These are phyloP conservation scores for Entomortierella lignicola DNA, from an alignment of 192 early-diverging fungal genomes.

Conservation along the genomic window DNA sequence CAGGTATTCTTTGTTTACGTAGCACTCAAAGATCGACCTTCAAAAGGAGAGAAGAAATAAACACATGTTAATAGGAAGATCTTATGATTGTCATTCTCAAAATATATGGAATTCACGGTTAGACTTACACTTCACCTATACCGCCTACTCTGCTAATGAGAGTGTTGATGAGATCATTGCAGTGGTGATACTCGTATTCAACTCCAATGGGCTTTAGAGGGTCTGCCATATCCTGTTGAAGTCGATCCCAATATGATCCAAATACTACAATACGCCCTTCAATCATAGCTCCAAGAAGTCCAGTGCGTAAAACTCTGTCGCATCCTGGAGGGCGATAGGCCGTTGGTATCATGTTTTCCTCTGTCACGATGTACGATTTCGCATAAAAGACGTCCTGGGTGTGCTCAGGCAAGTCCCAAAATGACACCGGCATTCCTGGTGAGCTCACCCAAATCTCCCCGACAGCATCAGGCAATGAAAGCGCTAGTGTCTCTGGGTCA, in stretches of 20 bases:
- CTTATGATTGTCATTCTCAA: too few relatives aligned
- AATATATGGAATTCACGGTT: not conserved
- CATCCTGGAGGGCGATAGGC: constrained; percentile 46
- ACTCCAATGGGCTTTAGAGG: constrained; percentile 32
- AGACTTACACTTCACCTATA: constrained; percentile 55
- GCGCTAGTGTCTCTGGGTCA: constrained; percentile 77
- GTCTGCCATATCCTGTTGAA: constrained; percentile 58
- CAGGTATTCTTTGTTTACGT: constrained; percentile 72
- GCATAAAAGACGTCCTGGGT: constrained; percentile 77
- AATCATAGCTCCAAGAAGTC: constrained; percentile 74
- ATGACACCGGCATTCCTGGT: constrained; percentile 71
- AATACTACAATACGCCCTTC: constrained; percentile 76
- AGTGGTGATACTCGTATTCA: constrained; percentile 46
- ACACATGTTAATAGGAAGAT: too few relatives aligned
- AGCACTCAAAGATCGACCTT: constrained; percentile 72
- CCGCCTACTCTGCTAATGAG: constrained; percentile 28
- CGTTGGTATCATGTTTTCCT: constrained; percentile 54
- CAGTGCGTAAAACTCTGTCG: constrained; percentile 72
- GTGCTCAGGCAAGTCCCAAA: constrained; percentile 79
- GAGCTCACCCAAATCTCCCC: constrained; percentile 85
- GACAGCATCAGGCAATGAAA: constrained; percentile 73
- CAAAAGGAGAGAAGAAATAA: not conserved
- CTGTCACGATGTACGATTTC: constrained; percentile 59
- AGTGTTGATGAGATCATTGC: constrained; percentile 41
- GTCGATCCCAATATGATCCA: constrained; percentile 77